Base-by-base conservation (phyloP, 2,329 filamentous ascomycete species). In the Penicillium verrucosum region DNA sequence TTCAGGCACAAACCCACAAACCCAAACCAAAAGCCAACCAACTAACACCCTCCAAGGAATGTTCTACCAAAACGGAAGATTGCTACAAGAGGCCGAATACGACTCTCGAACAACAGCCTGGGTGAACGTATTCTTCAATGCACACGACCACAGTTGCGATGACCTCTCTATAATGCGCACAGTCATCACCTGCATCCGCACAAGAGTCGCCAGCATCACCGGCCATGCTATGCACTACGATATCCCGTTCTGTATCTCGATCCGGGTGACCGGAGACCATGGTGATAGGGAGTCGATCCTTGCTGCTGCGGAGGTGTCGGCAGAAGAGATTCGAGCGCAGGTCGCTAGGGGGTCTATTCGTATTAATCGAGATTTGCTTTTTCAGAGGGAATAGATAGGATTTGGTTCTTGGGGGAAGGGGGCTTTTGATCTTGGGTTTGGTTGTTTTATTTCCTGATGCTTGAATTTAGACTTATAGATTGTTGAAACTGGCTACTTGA, bases 161-260 rank as follows among this genome's bases (percentile, higher is more conserved):
- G 52, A 55, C 16, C 23, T 44, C 5, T 4, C 45, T 5, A 55
- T 55, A n/a, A 55, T 55, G 52, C 38, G n/a, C n/a, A 55, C 52
- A n/a, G 32, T 51, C 16, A 16, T 50, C 3, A 55, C 45, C 14
- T 55, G 52, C 14, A 55, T 55, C 30, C 52, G 45, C 8, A 55
- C 52, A 9, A 25, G 40, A 25, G 52, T 55, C 6, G 38, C 37
- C 7, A 51, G 52, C 1, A 55, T 55, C 16, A 55, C 52, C 4
- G 12, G 9, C 23, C 14, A 50, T 25, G 45, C 52, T 12, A 55
- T 55, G 52, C 52, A 55, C 12, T 30, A 43, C 5, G 38, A 43
- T 21, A 8, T 12, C n/a, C 46, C 52, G 14, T 18, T 43, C 12
- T 55, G 52, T n/a, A 21, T 55, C 38, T 55, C 52, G 4, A 50